Evolutionary conservation across 306 rosid genomes (phyloP), one percentile per base, ranked within the genome.

Genomic region (Glycyrrhiza uralensis): DNA sequence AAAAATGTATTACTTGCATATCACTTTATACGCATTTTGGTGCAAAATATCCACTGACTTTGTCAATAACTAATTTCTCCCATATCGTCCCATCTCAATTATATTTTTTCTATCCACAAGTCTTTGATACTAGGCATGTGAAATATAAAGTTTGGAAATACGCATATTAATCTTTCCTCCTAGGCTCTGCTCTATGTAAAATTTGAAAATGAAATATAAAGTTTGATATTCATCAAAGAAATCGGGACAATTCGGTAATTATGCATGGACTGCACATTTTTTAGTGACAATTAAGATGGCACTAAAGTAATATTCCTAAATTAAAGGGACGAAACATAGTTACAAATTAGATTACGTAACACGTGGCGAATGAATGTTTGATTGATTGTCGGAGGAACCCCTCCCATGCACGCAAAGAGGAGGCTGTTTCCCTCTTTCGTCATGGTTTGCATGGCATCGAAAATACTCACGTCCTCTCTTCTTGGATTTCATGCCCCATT

Each of bases 341-440:
- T 49, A 69, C 83, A 79, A 80, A 86, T 52, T 72, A 44, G 69
- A 79, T 74, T 70, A 72, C 76, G 87, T 82, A 79, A 81, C 84
- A 79, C 80, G 72, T 88, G 89, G 88, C 87, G 36, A 71, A 70
- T 71, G 69, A 59, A 24, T 57, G 86, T 54, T 75, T 80, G 86
- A 33, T 59, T 60, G 46, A 62, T 62, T 38, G 20, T 79, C 69
- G 80, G 74, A 78, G 81, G 82, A 84, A 72, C 81, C 59, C 83
- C 59, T 74, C 65, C 85, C 93, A 90, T 90, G 93, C 93, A 90
- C 87, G 93, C 93, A 88, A 85, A 12, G 77, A 29, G 55, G 72
- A 38, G 71, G 62, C 65, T 80, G 44, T 7, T 32, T 30, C 74
- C 71, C 57, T 58, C 32, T 38, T 72, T 81, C 57, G 89, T 83